Evolutionary conservation across 192 early-diverging fungal species (phyloP), one percentile per base, ranked within the genome.

Genomic region (Chytriomyces sp.): DNA sequence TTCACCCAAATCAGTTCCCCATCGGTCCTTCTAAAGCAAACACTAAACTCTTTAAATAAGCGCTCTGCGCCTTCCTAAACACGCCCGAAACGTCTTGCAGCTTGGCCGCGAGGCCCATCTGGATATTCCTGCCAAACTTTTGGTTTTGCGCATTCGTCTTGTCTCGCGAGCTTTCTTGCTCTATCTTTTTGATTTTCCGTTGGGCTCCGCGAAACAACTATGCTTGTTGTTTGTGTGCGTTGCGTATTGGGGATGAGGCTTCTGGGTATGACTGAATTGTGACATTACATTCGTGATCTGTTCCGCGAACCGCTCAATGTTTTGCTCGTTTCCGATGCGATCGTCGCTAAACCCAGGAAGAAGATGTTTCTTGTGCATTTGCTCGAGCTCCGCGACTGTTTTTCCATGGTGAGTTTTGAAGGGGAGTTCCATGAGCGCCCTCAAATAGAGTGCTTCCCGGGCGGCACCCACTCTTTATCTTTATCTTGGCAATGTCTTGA

Each of bases 331-430:
- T 2, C 76, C 84, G 0, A 86, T 78, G 25, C 89, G 86, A 80
- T 99, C 96, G 63, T 96, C 93, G 8, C 39, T 28, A 68, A 99
- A 99, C 34, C 96, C 96, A 22, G 96, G 96, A 58, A 98, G 73
- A 19, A 96, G 76, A 74, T 95, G 92, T 67, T 91, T 91, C 70
- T 90, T 91, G 79, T 99, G 94, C 81, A 95, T 86, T 5, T 59
- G 79, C 36, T 94, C 90, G 6, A 98, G 85, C 26, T 83, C 84
- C 68, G 80, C 77, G 37, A 93, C 92, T 85, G 77, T 14, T 62
- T 28, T 32, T 39, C 53, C 22, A 17, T 38, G 40, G 10, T 32
- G 19, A 53, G 39, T 28, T 62, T 37, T 14, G 14, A 30, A 44
- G 6, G 64, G n/a, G 58, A 25, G 56, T 58, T 36, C 30, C 74